Percentiles rank a stretch among this genome's conserved stretches.
These are phyloP conservation scores for Trichoderma simmonsii DNA, from an alignment of 2,329 filamentous ascomycete genomes.

Conservation along the genomic window DNA sequence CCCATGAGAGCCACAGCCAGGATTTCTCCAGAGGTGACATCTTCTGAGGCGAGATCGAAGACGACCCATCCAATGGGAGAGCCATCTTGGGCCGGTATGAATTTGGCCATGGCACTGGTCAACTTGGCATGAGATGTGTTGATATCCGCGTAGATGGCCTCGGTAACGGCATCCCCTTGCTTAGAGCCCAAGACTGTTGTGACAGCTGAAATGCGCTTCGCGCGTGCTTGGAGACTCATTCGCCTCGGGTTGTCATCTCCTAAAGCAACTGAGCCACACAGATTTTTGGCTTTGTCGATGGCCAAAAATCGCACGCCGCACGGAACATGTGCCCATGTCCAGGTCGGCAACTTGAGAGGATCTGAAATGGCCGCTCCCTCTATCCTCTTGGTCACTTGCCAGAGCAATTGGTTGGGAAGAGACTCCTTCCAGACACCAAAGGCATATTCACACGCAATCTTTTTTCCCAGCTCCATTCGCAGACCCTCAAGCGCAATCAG, in stretches of 20 bases:
- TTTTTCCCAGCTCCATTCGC: constrained; percentile 18
- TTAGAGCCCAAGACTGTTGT: neutral
- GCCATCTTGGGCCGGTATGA: neutral
- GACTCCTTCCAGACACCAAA: constrained; percentile 21
- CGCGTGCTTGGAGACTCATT: constrained; percentile 2
- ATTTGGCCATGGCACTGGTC: constrained; percentile 14
- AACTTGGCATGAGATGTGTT: constrained; percentile 16
- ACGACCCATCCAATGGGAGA: constrained; percentile 18
- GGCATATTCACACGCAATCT: constrained; percentile 15
- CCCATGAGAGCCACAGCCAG: constrained; percentile 16
- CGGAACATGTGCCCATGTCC: constrained; percentile 21
- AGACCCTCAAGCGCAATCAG: constrained; percentile 21
- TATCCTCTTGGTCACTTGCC: constrained; percentile 18
- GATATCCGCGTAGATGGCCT: constrained; percentile 12
- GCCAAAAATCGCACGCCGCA: constrained; percentile 20
- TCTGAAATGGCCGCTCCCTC: neutral
- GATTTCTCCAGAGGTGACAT: neutral
- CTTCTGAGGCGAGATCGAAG: neutral
- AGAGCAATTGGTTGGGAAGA: constrained; percentile 22
- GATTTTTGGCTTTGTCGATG: constrained; percentile 20
- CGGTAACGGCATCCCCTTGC: neutral
- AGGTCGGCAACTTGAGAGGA: constrained; percentile 19
- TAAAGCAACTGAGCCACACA: constrained; percentile 5
- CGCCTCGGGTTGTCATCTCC: neutral
- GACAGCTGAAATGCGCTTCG: neutral